Evolutionary conservation across 2,329 filamentous ascomycete genomes (phyloP), one percentile per base, ranked within the genome.

Genomic region (Orbilia blumenaviensis): DNA sequence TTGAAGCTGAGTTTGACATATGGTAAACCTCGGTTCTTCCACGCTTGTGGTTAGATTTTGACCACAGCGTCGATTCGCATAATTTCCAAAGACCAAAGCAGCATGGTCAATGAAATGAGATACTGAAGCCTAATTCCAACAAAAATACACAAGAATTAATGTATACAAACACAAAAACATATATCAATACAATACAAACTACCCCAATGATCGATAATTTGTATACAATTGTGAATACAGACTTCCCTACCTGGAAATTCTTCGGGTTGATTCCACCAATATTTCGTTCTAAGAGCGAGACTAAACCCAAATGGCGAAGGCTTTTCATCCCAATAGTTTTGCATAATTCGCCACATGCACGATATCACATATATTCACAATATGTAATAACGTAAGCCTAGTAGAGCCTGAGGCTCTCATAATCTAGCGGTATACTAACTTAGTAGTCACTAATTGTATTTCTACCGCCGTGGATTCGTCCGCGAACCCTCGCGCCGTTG

Each of bases 401-500:
- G n/a, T 7, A 50, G 16, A 48, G 1, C 2, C 27, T 36, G 52
- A 38, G 29, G 18, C 9, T 18, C 25, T 23, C 21, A 14, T 48
- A n/a, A n/a, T n/a, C n/a, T n/a, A 16, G 9, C n/a, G 32, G n/a
- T 36, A 27, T 56, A 18, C 14, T 21, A 3, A 25, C 23, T 14
- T 23, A 8, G 9, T n/a, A n/a, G n/a, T n/a, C n/a, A n/a, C 2
- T 25, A 38, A 14, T 38, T 9, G 10, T 25, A n/a, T n/a, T 56
- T 9, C 52, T 56, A 18, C 52, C 52, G 52, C 52, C 52, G 52
- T 56, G 52, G 32, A 25, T 38, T 10, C 16, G n/a, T 56, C 52
- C 52, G 52, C 29, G 52, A 27, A 48, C 14, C 44, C 16, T 16
- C 52, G 52, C 16, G 18, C 32, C 52, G 29, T 56, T 56, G 18